phyloP scores from a whole-genome alignment of 139 green algal species.

The Chlorella vulgaris region DNA sequence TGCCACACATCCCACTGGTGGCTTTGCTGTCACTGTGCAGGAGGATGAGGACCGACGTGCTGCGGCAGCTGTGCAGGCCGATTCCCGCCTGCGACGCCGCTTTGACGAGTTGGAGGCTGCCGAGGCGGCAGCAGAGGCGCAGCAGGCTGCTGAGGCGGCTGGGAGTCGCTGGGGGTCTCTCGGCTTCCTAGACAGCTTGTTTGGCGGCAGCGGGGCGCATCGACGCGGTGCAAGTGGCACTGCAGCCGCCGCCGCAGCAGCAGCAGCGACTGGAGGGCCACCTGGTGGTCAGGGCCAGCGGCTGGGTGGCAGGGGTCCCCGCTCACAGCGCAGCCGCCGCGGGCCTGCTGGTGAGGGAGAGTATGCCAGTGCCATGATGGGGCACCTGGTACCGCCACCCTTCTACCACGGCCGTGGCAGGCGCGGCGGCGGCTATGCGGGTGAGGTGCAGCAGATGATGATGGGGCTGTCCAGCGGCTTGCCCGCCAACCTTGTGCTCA shows the following conservation, averaged over 20 bases:
- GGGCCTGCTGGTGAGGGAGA: slow-evolving; percentile 8
- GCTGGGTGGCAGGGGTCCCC: not conserved
- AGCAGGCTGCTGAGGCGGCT: not conserved
- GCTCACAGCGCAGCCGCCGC: not conserved
- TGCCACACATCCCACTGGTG: not conserved
- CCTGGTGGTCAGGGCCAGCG: not conserved
- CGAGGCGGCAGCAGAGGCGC: slow-evolving; percentile 16
- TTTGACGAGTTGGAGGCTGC: slow-evolving; percentile 19
- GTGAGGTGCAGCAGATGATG: slow-evolving; percentile 48
- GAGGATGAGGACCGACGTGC: slow-evolving; percentile 23
- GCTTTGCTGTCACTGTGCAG: not conserved
- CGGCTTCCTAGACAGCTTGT: not conserved
- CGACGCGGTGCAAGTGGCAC: not conserved
- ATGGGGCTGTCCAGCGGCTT: slow-evolving; percentile 41
- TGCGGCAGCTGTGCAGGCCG: not conserved
- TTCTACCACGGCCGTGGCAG: not conserved
- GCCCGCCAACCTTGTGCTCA: slow-evolving; percentile 62
- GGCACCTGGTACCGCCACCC: not conserved
- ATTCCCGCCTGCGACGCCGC: not conserved
- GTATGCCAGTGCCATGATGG: not conserved
- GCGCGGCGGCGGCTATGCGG: not conserved
- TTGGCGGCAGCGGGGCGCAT: not conserved
- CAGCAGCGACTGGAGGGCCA: not conserved
- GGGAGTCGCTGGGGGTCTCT: not conserved
- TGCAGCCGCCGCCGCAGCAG: not conserved